Base-by-base conservation (phyloP, 192 early-diverging fungal genomes). In the Geosiphon pyriformis region DNA sequence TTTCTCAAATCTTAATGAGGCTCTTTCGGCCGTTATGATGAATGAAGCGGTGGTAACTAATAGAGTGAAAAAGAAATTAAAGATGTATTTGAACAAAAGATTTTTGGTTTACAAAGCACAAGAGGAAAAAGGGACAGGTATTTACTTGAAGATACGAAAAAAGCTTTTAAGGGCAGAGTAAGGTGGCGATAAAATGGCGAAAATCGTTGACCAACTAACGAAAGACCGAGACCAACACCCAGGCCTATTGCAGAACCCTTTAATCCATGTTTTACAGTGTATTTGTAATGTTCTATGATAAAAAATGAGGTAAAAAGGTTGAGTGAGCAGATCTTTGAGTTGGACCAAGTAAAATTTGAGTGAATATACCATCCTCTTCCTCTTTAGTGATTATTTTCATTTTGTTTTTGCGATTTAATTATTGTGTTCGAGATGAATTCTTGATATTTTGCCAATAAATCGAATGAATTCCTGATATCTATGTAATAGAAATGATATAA, bases 221-320 rank as follows among this genome's bases (percentile, higher is more conserved):
- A 72, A 42, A 75, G 57, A 20, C 55, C 67, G 18, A 70, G n/a
- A 34, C 75, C 72, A 54, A 74, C 52, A 57, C 70, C 78, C 17
- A 79, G 58, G 49, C 78, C 78, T 32, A 76, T 51, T n/a, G 33
- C 54, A 35, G 67, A 74, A 49, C 75, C 75, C 52, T 72, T 71
- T 17, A 72, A 8, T 46, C 78, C 78, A 23, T 53, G 60, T 23
- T 51, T 56, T 29, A 72, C 42, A 20, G 61, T 62, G 11, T 70
- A 37, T 7, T 59, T 30, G 4, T 71, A 66, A 42, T 70, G 55
- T 27, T 59, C 63, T 25, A 68, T 42, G 6, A 10, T n/a, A n/a
- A n/a, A n/a, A n/a, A n/a, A n/a, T n/a, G n/a, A n/a, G n/a, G n/a
- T n/a, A n/a, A n/a, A n/a, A n/a, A n/a, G n/a, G n/a, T n/a, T n/a